Evolutionary conservation across 2,329 filamentous ascomycete genomes (phyloP).

Genomic region (Drechmeria coniospora): DNA sequence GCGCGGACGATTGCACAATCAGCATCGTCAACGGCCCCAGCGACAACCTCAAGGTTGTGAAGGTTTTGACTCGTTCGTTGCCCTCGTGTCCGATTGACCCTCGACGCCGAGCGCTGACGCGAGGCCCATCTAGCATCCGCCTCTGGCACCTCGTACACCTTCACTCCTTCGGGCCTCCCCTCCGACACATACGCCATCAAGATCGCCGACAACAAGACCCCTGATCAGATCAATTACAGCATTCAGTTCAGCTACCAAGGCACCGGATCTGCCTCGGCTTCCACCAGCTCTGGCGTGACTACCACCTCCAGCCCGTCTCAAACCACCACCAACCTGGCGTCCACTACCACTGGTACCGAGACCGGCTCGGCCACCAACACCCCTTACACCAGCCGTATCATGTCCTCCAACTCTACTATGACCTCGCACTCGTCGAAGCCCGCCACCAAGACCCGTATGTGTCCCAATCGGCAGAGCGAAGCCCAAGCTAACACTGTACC

Average conservation of each 20-base stretch:
- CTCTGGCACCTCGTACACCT: slow-evolving; percentile 11
- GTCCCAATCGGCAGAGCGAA: too few relatives aligned
- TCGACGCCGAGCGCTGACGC: background rate
- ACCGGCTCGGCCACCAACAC: slow-evolving; percentile 2
- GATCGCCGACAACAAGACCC: slow-evolving; percentile 13
- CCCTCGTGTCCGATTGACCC: background rate
- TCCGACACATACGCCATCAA: slow-evolving; percentile 19
- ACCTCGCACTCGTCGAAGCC: slow-evolving; percentile 3
- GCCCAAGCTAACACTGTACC: too few relatives aligned
- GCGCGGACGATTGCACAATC: slow-evolving; percentile 19
- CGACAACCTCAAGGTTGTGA: slow-evolving; percentile 14
- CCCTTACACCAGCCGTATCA: slow-evolving; percentile 1
- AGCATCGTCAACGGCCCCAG: slow-evolving; percentile 15
- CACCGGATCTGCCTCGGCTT: slow-evolving; percentile 5
- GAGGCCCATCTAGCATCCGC: slow-evolving; percentile 6
- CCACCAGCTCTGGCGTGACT: slow-evolving; percentile 3
- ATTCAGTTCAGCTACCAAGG: slow-evolving; percentile 15
- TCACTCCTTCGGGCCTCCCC: slow-evolving; percentile 13
- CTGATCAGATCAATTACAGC: slow-evolving; percentile 16
- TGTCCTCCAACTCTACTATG: background rate
- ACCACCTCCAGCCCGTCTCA: background rate
- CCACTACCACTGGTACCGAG: slow-evolving; percentile 1
- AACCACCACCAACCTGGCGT: background rate
- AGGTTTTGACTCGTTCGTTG: slow-evolving; percentile 16
- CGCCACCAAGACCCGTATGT: slow-evolving; percentile 1